Evolutionary conservation across 1,284 basidiomycete genomes (phyloP).

Genomic region (Microbotryum lychnidis-dioicae): DNA sequence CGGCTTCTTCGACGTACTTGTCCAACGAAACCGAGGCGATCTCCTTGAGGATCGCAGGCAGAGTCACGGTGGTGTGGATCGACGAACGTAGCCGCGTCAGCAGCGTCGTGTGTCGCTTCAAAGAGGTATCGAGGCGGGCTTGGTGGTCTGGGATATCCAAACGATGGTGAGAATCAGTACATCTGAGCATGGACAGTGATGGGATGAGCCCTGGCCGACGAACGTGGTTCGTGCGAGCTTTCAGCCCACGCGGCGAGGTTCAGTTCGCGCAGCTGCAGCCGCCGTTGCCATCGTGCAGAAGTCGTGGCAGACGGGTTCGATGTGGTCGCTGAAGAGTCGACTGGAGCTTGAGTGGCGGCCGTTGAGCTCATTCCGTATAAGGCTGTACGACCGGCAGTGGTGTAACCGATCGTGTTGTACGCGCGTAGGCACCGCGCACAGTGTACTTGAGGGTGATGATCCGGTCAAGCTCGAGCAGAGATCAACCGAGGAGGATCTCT

Average conservation of each 20-base stretch:
- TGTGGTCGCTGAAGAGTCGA: too few species aligned
- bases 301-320: too few species aligned
- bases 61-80: slow-evolving; percentile 60
- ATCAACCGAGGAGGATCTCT: too few species aligned
- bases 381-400: too few species aligned
- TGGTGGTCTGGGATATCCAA: slow-evolving; percentile 13
- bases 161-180: background rate
- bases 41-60: slow-evolving; percentile 82
- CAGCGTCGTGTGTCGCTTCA: slow-evolving; percentile 86
- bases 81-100: slow-evolving; percentile 81
- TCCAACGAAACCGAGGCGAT: slow-evolving; percentile 79
- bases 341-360: too few species aligned
- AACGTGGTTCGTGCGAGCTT: background rate
- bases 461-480: too few species aligned
- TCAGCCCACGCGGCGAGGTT: slow-evolving; percentile 16
- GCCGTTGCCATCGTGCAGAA: background rate
- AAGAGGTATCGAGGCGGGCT: slow-evolving; percentile 63
- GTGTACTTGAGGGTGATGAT: too few species aligned
- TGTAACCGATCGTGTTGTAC: too few species aligned
- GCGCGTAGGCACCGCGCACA: too few species aligned
- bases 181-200: accelerated
- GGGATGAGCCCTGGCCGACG: background rate
- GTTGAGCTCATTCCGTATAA: too few species aligned
- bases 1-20: slow-evolving; percentile 94
- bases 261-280: slow-evolving; percentile 9